Conservation (phyloP, 2,329 filamentous ascomycete genomes). For the Scorias spongiosa region DNA sequence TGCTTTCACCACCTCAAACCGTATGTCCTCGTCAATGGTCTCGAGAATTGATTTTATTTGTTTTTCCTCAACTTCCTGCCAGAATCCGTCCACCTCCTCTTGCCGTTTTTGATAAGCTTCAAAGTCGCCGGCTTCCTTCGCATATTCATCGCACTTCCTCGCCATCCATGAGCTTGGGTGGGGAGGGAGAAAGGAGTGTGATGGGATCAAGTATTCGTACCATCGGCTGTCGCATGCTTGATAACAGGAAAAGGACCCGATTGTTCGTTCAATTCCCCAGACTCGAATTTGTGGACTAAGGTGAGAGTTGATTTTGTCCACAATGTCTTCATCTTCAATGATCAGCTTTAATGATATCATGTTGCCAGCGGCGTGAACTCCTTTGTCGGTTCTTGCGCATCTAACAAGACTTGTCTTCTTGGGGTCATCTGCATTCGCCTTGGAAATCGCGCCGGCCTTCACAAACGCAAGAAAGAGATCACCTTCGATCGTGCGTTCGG, state of each 20-base stretch:
- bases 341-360: conserved; percentile 93
- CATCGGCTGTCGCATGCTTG: conserved; percentile 86
- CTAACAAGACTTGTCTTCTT: conserved; percentile 91
- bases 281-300: conserved; percentile 81
- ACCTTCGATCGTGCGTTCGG: conserved; percentile 81
- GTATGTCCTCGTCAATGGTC: conserved; percentile 46
- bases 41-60: conserved; percentile 56
- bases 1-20: conserved; percentile 46
- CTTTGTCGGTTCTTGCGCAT: conserved; percentile 93
- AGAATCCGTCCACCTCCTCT: conserved; percentile 66
- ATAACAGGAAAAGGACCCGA: conserved; percentile 86
- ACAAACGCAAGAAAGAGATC: conserved; percentile 90
- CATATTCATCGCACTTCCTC: conserved; percentile 63
- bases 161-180: conserved; percentile 79
- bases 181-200: conserved; percentile 80
- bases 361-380: conserved; percentile 90
- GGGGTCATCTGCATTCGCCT: conserved; percentile 90
- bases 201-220: conserved; percentile 95
- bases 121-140: conserved; percentile 56
- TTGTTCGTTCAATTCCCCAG: conserved; percentile 85
- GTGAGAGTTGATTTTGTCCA: conserved; percentile 78
- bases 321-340: conserved; percentile 74
- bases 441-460: conserved; percentile 80
- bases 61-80: conserved; percentile 67
- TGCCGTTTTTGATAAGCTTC: conserved; percentile 55